A percentile compares a stretch with the other conserved stretches of the same genome.
Evolutionary conservation across 805 yeast species (phyloP).

Genomic region (Hanseniaspora lachancei): DNA sequence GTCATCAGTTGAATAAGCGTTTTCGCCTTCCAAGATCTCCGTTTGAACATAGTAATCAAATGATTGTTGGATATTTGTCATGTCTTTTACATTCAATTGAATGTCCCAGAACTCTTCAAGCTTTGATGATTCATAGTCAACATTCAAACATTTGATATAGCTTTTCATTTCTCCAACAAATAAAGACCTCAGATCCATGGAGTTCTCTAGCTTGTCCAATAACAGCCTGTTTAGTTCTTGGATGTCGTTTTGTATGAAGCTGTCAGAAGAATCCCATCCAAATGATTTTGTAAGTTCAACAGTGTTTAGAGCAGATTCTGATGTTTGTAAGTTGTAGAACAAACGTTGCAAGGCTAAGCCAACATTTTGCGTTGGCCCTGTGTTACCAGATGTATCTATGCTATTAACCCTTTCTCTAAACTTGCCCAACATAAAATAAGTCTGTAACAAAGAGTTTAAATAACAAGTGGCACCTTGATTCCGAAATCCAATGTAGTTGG

Average conservation of each 20-base stretch:
- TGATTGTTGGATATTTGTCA: slow-evolving; percentile 57
- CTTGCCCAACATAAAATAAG: slow-evolving; percentile 69
- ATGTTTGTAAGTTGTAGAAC: slow-evolving; percentile 65
- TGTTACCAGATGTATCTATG: slow-evolving; percentile 60
- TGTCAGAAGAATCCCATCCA: slow-evolving; percentile 95
- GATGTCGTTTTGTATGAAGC: slow-evolving; percentile 95
- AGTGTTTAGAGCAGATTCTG: slow-evolving; percentile 69
- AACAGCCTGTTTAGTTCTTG: slow-evolving; percentile 90
- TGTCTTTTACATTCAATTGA: slow-evolving; percentile 81
- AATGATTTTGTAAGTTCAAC: slow-evolving; percentile 76
- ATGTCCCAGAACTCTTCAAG: slow-evolving; percentile 97
- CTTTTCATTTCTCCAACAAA: slow-evolving; percentile 97
- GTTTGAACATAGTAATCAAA: slow-evolving; percentile 78
- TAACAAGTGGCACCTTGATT: slow-evolving; percentile 99
- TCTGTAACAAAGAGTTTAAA: slow-evolving; percentile 79
- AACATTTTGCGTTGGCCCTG: slow-evolving; percentile 44
- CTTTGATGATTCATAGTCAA: slow-evolving; percentile 82
- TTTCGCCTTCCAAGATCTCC: slow-evolving; percentile 86
- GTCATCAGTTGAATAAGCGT: slow-evolving; percentile 85
- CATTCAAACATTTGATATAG: slow-evolving; percentile 81
- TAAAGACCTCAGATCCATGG: slow-evolving; percentile 69
- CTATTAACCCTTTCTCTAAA: slow-evolving; percentile 79
- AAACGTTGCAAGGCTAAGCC: slow-evolving; percentile 77
- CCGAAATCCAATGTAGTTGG: slow-evolving; percentile 84
- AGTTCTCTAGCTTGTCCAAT: slow-evolving; percentile 84